Evolutionary conservation across 495 filamentous ascomycete genomes (phyloP), one percentile per base, ranked within the genome.

Genomic region (Gamarada debralockiae): DNA sequence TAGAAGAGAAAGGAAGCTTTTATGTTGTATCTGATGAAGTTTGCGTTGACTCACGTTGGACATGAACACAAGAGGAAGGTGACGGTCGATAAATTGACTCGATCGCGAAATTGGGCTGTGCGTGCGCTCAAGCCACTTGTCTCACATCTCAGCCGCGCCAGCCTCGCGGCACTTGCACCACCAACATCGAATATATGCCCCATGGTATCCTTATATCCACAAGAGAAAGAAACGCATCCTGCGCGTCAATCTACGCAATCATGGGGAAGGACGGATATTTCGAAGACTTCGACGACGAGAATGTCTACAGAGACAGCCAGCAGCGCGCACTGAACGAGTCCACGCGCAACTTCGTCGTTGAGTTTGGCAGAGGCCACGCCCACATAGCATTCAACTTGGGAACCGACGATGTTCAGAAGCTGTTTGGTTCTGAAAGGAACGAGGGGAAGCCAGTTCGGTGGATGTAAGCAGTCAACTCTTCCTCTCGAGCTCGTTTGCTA

Each of bases 291-390:
- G 83, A 87, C 57, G 64, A 77, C 33, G 48, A 60, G 4, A 54
- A 54, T 0, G 65, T 79, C 49, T 84, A 83, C 58, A 27, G 60
- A 15, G 25, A 62, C 6, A 70, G 70, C 38, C 60, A 74, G 48
- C 37, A 54, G 4, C 61, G 64, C 15, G 63, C 78, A 1, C 45
- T 65, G 29, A 57, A 71, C n/a, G 53, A 65, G 17, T 52, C 63
- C 3, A 81, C 79, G 3, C 63, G 52, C 12, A 89, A 85, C 57
- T 90, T 92, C 59, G 78, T 86, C 17, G 70, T 92, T 13, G 84
- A 90, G 48, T 90, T 90, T 65, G 82, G 84, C 25, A 75, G 75
- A 20, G 72, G 83, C 10, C 71, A 75, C 56, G 84, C 85, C 14
- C 80, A 69, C 58, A 81, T 81, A 57, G 82, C 80, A 3, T 78